These are phyloP conservation scores for Mortierella sp. DNA, from an alignment of 371 early-diverging fungal species.

Conservation along the genomic window DNA sequence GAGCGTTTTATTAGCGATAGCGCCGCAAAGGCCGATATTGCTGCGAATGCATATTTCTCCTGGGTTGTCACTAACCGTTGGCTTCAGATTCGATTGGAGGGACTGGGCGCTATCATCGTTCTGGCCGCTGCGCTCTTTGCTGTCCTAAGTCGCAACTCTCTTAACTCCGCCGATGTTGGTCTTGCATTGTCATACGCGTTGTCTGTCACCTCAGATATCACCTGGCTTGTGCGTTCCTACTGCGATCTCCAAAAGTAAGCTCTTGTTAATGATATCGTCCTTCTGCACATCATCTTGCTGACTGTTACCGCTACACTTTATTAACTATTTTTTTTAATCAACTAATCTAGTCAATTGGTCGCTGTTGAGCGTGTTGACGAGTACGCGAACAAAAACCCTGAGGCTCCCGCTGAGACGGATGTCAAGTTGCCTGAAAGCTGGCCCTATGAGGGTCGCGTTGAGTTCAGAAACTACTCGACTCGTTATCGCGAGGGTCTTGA, in stretches of 20 bases:
- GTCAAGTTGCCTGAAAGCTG: constrained; percentile 60
- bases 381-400: constrained; percentile 71
- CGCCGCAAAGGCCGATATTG: constrained; percentile 28
- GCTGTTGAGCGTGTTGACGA: constrained; percentile 77
- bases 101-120: constrained; percentile 53
- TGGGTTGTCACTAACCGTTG: constrained; percentile 53
- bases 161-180: constrained; percentile 62
- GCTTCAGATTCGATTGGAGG: constrained; percentile 52
- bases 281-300: not conserved
- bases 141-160: constrained; percentile 43
- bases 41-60: constrained; percentile 47
- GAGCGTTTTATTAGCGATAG: constrained; percentile 43
- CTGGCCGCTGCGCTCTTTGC: constrained; percentile 59
- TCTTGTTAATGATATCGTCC: not conserved
- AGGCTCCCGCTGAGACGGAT: constrained; percentile 61
- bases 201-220: constrained; percentile 63
- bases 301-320: not conserved
- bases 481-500: constrained; percentile 84
- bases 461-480: constrained; percentile 79
- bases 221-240: constrained; percentile 59
- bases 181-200: constrained; percentile 74
- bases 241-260: constrained; percentile 56
- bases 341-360: constrained; percentile 42
- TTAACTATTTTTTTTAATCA: constrained; percentile 15
- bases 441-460: constrained; percentile 80